Conservation (phyloP, 208 protist species). For the Zelonia costaricensis region DNA sequence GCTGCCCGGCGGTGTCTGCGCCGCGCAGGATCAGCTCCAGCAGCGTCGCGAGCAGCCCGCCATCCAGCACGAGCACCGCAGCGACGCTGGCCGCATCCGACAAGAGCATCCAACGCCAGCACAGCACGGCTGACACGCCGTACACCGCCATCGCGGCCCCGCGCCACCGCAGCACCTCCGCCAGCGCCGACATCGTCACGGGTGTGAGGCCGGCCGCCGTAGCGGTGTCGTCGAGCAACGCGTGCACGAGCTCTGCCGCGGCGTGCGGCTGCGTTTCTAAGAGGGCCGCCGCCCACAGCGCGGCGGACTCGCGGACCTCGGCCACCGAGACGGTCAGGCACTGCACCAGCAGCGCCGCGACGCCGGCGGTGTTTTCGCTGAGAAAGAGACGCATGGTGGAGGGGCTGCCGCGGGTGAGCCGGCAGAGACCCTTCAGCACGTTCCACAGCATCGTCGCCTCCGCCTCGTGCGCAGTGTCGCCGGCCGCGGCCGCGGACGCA, state of each 20-base stretch:
- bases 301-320: constrained; percentile 38
- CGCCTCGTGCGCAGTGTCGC: constrained; percentile 4
- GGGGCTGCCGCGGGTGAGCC: constrained; percentile 27
- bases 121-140: constrained; percentile 37
- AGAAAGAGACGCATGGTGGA: constrained; percentile 29
- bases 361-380: constrained; percentile 4
- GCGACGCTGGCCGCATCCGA: constrained; percentile 25
- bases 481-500: not conserved
- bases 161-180: constrained; percentile 30
- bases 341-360: constrained; percentile 25
- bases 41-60: constrained; percentile 24
- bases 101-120: constrained; percentile 61
- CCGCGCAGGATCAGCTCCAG: constrained; percentile 35
- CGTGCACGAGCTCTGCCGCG: constrained; percentile 14
- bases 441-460: constrained; percentile 32
- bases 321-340: constrained; percentile 39
- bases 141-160: constrained; percentile 28
- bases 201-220: not conserved
- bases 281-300: constrained; percentile 29
- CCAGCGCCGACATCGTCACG: not conserved
- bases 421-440: constrained; percentile 24
- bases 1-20: not conserved
- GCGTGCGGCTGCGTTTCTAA: constrained; percentile 30
- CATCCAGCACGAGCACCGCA: constrained; percentile 17
- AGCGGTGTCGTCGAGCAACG: constrained; percentile 6